Percentiles rank a stretch among this genome's conserved stretches.
These are phyloP conservation scores for Colletotrichum sp. DNA, from an alignment of 2,329 filamentous ascomycete species.

Conservation along the genomic window DNA sequence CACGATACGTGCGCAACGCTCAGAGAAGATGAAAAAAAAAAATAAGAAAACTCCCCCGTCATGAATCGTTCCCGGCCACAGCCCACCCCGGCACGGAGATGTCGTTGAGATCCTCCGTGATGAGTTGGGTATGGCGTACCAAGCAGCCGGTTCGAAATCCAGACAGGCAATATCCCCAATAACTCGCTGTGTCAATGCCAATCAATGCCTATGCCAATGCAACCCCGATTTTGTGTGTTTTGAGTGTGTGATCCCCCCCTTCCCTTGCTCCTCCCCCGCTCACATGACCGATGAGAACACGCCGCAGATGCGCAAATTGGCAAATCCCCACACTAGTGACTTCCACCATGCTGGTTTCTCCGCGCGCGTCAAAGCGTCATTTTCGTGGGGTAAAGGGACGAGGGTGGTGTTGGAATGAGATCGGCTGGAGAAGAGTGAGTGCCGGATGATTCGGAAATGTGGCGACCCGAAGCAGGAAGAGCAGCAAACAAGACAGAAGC, in stretches of 20 bases:
- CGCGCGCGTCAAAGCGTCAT: not conserved
- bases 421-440: not conserved
- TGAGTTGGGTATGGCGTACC: conserved; percentile 14
- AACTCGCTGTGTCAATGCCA: conserved; percentile 15
- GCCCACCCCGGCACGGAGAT: not conserved
- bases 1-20: not conserved
- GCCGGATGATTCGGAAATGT: conserved; percentile 4
- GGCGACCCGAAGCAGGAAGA: not conserved
- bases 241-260: not conserved
- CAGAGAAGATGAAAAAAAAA: not conserved
- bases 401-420: not conserved
- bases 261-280: not conserved
- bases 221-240: conserved; percentile 8
- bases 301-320: conserved; percentile 2
- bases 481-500: not conserved
- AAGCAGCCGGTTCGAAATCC: not conserved
- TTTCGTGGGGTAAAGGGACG: not conserved
- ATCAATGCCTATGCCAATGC: conserved; percentile 18
- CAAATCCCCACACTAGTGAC: not conserved
- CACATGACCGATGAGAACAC: conserved; percentile 8
- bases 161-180: not conserved
- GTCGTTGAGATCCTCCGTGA: conserved; percentile 1
- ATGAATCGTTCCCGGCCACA: not conserved
- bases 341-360: not conserved
- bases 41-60: not conserved